Conservation (phyloP, 345 rosid species). For the Corymbia maculata region DNA sequence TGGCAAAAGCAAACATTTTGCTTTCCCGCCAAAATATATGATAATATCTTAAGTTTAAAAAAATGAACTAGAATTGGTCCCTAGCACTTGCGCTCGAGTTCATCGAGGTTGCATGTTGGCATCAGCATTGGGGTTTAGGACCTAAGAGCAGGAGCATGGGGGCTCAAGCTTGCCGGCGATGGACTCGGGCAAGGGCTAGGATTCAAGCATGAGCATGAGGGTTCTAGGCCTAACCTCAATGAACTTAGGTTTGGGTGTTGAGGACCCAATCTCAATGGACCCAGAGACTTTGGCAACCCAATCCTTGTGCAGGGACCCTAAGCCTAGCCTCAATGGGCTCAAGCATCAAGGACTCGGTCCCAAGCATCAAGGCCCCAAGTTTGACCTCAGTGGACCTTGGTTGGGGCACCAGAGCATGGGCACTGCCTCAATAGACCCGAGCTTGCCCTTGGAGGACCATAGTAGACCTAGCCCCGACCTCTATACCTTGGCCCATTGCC, state of each 20-base stretch:
- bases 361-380: neutral
- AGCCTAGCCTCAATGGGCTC: rapidly evolving
- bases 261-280: neutral
- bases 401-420: rapidly evolving
- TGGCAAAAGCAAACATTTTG: neutral
- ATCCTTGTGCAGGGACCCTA: neutral
- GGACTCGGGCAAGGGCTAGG: neutral
- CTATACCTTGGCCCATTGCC: neutral
- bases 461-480: neutral
- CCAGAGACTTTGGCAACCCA: rapidly evolving
- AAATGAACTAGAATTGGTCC: neutral
- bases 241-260: neutral
- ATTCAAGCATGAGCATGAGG: neutral
- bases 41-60: too few species aligned
- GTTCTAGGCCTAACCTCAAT: neutral
- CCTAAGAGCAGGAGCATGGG: neutral
- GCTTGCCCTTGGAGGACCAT: neutral
- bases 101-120: neutral
- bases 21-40: neutral
- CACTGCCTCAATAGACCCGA: rapidly evolving
- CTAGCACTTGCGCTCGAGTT: neutral
- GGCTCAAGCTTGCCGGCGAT: neutral
- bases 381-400: neutral
- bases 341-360: neutral
- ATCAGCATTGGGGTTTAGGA: neutral